Evolutionary conservation across 2,329 filamentous ascomycete species (phyloP), one percentile per base, ranked within the genome.

Genomic region (Nemania serpens): DNA sequence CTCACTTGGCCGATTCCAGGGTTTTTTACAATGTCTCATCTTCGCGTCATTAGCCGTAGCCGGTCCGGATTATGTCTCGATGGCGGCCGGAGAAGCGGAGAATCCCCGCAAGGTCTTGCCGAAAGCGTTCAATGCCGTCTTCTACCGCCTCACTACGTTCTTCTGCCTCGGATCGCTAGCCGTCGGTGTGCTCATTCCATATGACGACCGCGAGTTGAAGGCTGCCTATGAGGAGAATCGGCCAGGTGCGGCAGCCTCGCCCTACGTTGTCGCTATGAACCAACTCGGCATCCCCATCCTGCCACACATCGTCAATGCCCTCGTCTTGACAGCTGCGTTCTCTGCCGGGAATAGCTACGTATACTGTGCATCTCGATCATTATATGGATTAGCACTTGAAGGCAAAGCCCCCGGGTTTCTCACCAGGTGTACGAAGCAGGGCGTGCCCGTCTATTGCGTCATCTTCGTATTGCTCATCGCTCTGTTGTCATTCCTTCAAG

Each of bases 401-500:
- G 84, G 85, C 22, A 88, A 90, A 70, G 88, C 88, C 0, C 89
- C 81, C 49, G 79, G 69, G 34, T 73, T 90, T 55, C 76, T 91
- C 42, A 82, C 81, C 1, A 83, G 75, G 33, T 90, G 87, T 73
- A 90, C 84, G 1, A 82, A 77, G 52, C 78, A 77, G 11, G 89
- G 90, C 48, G 88, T 95, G 0, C 91, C 91, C 0, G 82, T 92
- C 63, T 91, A 90, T 75, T 91, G 88, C 70, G 90, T 94, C 41
- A 65, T 74, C 1, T 74, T 88, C 29, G 88, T 90, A 0, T 81
- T 92, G 48, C 73, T 84, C 3, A 86, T 95, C 68, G 84, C 88
- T 1, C 79, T 92, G 6, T 77, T 96, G 11, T 85, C 88, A 2
- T 95, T 93, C 75, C 77, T 93, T 49, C 88, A 93, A 73, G 82